phyloP scores from a whole-genome alignment of 768 basidiomycete genomes.

The Calocybe indica region DNA sequence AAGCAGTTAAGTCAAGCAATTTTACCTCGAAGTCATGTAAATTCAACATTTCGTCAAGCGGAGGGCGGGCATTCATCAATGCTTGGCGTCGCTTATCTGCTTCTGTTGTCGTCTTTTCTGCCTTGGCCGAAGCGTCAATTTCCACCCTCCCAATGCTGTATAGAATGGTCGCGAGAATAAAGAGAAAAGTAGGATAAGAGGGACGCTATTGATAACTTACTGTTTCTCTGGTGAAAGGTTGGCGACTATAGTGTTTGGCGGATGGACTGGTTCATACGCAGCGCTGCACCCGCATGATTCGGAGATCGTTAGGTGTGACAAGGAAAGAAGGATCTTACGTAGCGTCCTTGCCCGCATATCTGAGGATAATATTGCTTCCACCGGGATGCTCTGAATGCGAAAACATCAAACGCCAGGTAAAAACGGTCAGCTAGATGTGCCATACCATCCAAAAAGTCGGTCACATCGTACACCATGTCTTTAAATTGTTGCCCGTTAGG shows the following conservation, averaged over 20 bases:
- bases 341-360: constrained; percentile 87
- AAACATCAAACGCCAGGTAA: too few species aligned
- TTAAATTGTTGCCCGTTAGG: neutral
- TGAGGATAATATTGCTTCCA: constrained; percentile 79
- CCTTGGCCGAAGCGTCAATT: constrained; percentile 56
- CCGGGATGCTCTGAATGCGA: constrained; percentile 25
- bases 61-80: constrained; percentile 58
- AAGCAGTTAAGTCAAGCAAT: neutral
- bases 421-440: too few species aligned
- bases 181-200: constrained; percentile 2
- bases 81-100: constrained; percentile 66
- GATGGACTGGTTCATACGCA: constrained; percentile 88
- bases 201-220: constrained; percentile 28
- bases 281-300: constrained; percentile 30
- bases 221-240: constrained; percentile 84
- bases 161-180: neutral
- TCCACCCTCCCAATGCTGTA: constrained; percentile 68
- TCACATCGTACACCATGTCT: constrained; percentile 77
- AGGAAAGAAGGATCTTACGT: constrained; percentile 46
- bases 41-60: constrained; percentile 75
- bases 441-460: constrained; percentile 68
- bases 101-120: constrained; percentile 57
- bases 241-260: constrained; percentile 71
- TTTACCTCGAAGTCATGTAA: constrained; percentile 91
- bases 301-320: constrained; percentile 1